phyloP scores from a whole-genome alignment of 768 basidiomycete genomes.

The Amanita phalloides region DNA sequence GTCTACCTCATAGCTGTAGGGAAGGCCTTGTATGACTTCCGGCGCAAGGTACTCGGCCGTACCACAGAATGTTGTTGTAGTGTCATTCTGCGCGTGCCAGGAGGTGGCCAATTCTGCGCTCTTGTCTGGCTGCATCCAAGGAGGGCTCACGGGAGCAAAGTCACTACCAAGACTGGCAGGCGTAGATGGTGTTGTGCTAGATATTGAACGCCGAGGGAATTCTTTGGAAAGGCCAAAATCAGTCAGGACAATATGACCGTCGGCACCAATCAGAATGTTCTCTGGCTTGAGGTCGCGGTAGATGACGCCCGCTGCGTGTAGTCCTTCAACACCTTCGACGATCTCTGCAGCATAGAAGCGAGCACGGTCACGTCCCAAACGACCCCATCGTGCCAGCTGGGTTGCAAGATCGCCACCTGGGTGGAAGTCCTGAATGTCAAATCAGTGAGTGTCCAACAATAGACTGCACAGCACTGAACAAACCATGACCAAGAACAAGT shows the following conservation, averaged over 20 bases:
- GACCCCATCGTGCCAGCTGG: slow-evolving; percentile 92
- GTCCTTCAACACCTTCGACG: slow-evolving; percentile 89
- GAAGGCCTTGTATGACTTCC: slow-evolving; percentile 86
- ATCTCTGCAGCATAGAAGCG: slow-evolving; percentile 98
- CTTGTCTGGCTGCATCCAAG: slow-evolving; percentile 68
- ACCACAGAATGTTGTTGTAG: slow-evolving; percentile 85
- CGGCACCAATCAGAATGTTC: slow-evolving; percentile 87
- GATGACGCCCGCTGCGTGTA: slow-evolving; percentile 91
- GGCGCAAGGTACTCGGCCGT: slow-evolving; percentile 97
- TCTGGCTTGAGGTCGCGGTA: slow-evolving; percentile 97
- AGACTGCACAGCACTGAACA: slow-evolving; percentile 14
- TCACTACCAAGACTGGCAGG: slow-evolving; percentile 39
- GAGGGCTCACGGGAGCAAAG: slow-evolving; percentile 48
- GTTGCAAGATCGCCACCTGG: slow-evolving; percentile 96
- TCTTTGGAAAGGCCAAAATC: slow-evolving; percentile 96
- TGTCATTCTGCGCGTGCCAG: slow-evolving; percentile 55
- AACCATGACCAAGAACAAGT: slow-evolving; percentile 93
- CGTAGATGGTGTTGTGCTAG: slow-evolving; percentile 45
- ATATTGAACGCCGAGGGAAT: slow-evolving; percentile 49
- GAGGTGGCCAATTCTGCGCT: slow-evolving; percentile 39
- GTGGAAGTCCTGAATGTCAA: slow-evolving; percentile 68
- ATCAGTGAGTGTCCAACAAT: slow-evolving; percentile 6
- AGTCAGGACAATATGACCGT: slow-evolving; percentile 94
- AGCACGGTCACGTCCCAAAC: slow-evolving; percentile 86
- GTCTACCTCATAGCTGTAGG: slow-evolving; percentile 91